These are phyloP conservation scores for Centella asiatica DNA, from an alignment of 129 eudicot species.

Conservation along the genomic window DNA sequence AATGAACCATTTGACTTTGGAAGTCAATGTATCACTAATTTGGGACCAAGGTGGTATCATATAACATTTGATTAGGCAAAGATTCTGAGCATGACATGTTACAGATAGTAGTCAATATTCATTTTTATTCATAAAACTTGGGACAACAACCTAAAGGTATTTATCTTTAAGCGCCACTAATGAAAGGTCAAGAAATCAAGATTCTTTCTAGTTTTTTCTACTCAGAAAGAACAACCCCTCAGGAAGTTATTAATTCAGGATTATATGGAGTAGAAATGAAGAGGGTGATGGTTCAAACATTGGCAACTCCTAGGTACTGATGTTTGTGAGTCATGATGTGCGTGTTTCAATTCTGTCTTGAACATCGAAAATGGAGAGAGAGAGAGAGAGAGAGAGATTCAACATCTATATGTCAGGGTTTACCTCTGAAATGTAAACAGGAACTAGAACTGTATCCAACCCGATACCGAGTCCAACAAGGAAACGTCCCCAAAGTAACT, in stretches of 20 bases:
- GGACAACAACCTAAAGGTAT: background rate
- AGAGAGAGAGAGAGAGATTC: no score
- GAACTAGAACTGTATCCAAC: conserved; percentile 83
- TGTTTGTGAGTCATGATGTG: no score
- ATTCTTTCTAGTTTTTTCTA: background rate
- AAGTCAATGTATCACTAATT: no score
- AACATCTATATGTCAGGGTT: background rate
- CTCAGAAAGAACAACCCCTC: background rate
- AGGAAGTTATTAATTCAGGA: background rate
- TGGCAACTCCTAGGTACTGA: no score
- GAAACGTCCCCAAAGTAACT: conserved; percentile 67
- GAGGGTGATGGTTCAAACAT: no score
- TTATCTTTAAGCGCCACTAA: background rate
- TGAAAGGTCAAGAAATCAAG: background rate
- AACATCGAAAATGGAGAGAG: no score
- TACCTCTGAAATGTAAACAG: conserved; percentile 93
- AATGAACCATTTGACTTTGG: no score
- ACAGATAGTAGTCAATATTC: background rate
- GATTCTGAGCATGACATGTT: background rate
- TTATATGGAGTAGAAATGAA: background rate
- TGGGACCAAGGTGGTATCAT: no score
- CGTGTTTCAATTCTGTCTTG: no score
- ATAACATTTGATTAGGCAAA: background rate
- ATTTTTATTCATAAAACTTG: background rate
- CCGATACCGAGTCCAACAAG: conserved; percentile 93